Evolutionary conservation across 768 basidiomycete genomes (phyloP).

Genomic region (Hirschioporus abietinus): DNA sequence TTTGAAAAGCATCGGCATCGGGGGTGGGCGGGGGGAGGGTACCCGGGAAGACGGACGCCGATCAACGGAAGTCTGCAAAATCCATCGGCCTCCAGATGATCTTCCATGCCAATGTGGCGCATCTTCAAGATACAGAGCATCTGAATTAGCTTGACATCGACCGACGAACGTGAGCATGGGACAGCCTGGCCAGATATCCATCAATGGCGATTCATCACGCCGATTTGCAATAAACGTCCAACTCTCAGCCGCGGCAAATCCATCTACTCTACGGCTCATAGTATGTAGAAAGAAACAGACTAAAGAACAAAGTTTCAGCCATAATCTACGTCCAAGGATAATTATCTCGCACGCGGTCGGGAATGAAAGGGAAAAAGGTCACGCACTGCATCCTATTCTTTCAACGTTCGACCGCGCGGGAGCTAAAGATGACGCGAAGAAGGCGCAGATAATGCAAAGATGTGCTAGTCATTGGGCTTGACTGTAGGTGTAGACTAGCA

Average conservation of each 20-base stretch:
- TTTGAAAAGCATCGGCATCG: neutral
- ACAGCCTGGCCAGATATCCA: neutral
- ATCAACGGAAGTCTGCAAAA: neutral
- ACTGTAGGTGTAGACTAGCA: too few species aligned
- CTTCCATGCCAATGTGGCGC: neutral
- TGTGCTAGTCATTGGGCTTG: too few species aligned
- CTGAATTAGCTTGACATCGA: neutral
- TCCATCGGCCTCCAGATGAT: neutral
- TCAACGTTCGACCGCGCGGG: too few species aligned
- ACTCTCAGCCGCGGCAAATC: neutral
- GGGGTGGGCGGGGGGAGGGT: neutral
- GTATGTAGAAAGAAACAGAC: too few species aligned
- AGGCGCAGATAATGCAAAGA: too few species aligned
- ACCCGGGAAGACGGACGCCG: neutral
- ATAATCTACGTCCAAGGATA: too few species aligned
- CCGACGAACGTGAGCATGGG: neutral
- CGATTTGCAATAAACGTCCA: neutral
- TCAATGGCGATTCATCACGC: neutral
- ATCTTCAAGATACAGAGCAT: neutral
- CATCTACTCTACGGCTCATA: too few species aligned
- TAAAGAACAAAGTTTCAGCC: too few species aligned
- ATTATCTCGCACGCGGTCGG: too few species aligned
- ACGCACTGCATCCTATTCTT: too few species aligned
- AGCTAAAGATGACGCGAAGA: too few species aligned
- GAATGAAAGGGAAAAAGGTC: too few species aligned